Conservation (phyloP, 129 eudicot species). For the Kitagawia praeruptora region DNA sequence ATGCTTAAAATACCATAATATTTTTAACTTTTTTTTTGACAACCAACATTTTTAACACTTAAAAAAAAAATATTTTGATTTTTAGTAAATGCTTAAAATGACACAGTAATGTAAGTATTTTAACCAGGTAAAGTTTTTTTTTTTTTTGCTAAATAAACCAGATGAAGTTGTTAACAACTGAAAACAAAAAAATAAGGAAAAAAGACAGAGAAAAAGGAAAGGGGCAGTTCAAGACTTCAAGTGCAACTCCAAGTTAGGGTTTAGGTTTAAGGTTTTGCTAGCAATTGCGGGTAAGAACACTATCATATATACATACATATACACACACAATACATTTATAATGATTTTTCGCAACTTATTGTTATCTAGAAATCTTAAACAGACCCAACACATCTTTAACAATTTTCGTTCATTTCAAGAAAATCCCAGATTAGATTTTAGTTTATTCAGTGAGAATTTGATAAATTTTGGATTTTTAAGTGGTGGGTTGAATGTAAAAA, state of each 20-base stretch:
- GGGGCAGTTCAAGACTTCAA: neutral
- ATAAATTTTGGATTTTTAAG: constrained; percentile 12
- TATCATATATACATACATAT: neutral
- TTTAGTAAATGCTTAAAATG: too few species aligned
- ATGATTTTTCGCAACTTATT: constrained; percentile 30
- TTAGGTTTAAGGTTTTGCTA: neutral
- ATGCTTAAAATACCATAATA: too few species aligned
- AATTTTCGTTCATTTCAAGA: constrained; percentile 13
- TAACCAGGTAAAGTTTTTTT: too few species aligned
- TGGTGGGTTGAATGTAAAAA: constrained; percentile 10
- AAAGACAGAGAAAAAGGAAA: neutral
- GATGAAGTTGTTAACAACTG: too few species aligned
- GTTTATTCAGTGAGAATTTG: neutral
- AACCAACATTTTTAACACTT: too few species aligned
- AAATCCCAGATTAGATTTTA: neutral
- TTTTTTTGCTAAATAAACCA: too few species aligned
- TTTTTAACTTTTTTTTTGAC: too few species aligned
- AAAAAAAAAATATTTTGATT: too few species aligned
- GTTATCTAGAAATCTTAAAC: constrained; percentile 10
- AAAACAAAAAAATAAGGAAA: neutral
- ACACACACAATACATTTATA: neutral
- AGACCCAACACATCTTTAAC: constrained; percentile 24
- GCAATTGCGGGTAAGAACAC: constrained; percentile 7
- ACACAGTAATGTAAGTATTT: too few species aligned
- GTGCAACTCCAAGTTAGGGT: neutral